Base-by-base conservation (phyloP, 1,139 yeast genomes). In the Scheffersomyces cryptocercus region DNA sequence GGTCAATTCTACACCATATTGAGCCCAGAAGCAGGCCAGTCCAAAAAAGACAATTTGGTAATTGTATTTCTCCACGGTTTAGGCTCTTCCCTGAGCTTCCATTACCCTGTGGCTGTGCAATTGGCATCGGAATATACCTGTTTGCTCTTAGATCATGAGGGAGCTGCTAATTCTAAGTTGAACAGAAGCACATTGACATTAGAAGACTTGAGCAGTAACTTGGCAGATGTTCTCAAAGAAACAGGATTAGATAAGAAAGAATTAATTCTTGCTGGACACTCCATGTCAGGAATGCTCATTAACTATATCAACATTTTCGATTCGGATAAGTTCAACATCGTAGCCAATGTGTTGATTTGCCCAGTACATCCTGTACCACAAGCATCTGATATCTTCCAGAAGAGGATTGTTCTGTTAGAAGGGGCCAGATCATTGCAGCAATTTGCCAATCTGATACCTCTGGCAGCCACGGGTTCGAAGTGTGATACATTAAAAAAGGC, bases 251-350 rank as follows among this genome's bases (percentile, higher is more conserved):
- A 16, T 8, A 12, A 30, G 2, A 35, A 43, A 12, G 39, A 49
- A 11, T 37, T 57, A 4, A 47, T 51, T 8, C 41, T 61, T n/a
- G 56, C 61, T 11, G 67, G 67, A 3, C 66, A 61, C 43, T 61
- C 67, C 2, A 61, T 62, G 65, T 62, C 65, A 3, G 67, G 67
- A 1, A 55, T 62, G 61, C 48, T 59, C 16, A 59, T 61, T 10
- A 52, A 53, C 42, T 54, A 54, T 37, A 39, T 51, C 14, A 44
- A 46, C 20, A 41, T 43, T 15, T 33, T 33, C 20, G 35, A 39
- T 29, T 4, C 39, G 20, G 29, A 40, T 9, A 38, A 42, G 15
- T 20, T 51, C 33, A 31, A 33, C 15, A 46, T 57, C 13, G 52
- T 52, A 12, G 49, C 47, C 31, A 42, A 41, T 24, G 52, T 62